These are phyloP conservation scores for Zancudomyces culisetae DNA, from an alignment of 371 early-diverging fungal species.

Conservation along the genomic window DNA sequence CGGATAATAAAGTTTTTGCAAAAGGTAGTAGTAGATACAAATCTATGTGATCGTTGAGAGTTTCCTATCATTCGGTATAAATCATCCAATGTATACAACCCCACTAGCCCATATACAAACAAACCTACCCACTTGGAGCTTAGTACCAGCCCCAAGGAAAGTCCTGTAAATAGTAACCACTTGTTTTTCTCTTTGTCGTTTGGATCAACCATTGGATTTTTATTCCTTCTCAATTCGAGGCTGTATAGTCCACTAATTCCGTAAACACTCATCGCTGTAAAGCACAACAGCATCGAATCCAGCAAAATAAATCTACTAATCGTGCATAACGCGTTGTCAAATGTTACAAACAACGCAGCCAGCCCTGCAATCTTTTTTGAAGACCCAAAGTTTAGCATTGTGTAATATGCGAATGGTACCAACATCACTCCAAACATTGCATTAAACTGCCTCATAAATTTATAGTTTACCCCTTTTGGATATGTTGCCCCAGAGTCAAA, in stretches of 20 bases:
- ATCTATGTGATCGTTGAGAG: no score
- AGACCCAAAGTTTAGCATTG: slow-evolving; percentile 57
- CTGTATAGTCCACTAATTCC: slow-evolving; percentile 50
- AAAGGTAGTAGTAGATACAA: no score
- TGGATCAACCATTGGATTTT: slow-evolving; percentile 33
- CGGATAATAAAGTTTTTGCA: no score
- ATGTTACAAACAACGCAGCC: slow-evolving; percentile 54
- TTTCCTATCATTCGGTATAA: slow-evolving; percentile 83
- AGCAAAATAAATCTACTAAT: slow-evolving; percentile 91
- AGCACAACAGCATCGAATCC: slow-evolving; percentile 89
- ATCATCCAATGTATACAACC: slow-evolving; percentile 82
- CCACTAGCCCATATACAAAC: slow-evolving; percentile 84
- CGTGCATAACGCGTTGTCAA: slow-evolving; percentile 61
- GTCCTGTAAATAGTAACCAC: slow-evolving; percentile 72
- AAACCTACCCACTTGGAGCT: slow-evolving; percentile 99
- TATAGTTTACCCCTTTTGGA: slow-evolving; percentile 66
- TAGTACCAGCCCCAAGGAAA: slow-evolving; percentile 73
- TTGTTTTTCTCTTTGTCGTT: slow-evolving; percentile 53
- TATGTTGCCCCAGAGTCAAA: slow-evolving; percentile 75
- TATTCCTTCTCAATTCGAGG: slow-evolving; percentile 21
- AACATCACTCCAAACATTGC: slow-evolving; percentile 81
- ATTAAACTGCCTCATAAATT: slow-evolving; percentile 72
- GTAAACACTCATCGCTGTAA: slow-evolving; percentile 63
- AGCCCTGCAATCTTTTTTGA: slow-evolving; percentile 39
- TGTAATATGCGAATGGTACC: slow-evolving; percentile 82